Evolutionary conservation across 768 basidiomycete species (phyloP).

Genomic region (Tricholoma sp.): DNA sequence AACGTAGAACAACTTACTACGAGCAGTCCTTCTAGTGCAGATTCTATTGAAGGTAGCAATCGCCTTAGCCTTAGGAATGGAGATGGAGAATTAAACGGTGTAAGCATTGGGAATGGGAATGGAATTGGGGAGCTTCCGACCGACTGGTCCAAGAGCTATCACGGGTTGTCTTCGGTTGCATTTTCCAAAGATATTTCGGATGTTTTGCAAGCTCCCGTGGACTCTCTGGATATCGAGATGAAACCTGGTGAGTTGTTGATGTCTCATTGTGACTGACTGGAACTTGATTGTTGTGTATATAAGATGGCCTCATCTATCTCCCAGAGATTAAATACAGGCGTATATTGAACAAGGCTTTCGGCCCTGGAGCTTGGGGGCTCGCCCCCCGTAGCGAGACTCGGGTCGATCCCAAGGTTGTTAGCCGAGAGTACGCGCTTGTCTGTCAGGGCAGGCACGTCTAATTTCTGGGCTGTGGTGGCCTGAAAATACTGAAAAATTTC

Average conservation of each 20-base stretch:
- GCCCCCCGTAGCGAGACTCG: constrained; percentile 92
- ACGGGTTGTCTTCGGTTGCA: constrained; percentile 71
- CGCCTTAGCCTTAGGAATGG: background rate
- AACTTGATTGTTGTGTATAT: background rate
- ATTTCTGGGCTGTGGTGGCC: background rate
- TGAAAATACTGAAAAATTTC: background rate
- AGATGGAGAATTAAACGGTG: background rate
- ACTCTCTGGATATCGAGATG: constrained; percentile 80
- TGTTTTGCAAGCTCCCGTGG: constrained; percentile 66
- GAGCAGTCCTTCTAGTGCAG: constrained; percentile 5
- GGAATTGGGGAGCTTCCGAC: constrained; percentile 29
- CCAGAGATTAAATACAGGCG: constrained; percentile 97
- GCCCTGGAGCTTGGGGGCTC: constrained; percentile 95
- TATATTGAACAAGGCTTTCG: constrained; percentile 88
- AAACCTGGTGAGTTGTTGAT: constrained; percentile 69
- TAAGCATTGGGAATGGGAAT: background rate
- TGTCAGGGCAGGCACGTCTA: constrained; percentile 77
- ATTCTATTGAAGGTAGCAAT: constrained; percentile 1
- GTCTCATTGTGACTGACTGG: background rate
- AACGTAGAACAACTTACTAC: background rate
- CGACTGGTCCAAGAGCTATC: constrained; percentile 89
- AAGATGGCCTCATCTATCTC: constrained; percentile 91
- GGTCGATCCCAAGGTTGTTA: constrained; percentile 82
- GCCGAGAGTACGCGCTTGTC: constrained; percentile 90
- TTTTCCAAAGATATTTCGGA: constrained; percentile 75